phyloP scores from a whole-genome alignment of 1,284 basidiomycete genomes.

The Phlebopus sp. region DNA sequence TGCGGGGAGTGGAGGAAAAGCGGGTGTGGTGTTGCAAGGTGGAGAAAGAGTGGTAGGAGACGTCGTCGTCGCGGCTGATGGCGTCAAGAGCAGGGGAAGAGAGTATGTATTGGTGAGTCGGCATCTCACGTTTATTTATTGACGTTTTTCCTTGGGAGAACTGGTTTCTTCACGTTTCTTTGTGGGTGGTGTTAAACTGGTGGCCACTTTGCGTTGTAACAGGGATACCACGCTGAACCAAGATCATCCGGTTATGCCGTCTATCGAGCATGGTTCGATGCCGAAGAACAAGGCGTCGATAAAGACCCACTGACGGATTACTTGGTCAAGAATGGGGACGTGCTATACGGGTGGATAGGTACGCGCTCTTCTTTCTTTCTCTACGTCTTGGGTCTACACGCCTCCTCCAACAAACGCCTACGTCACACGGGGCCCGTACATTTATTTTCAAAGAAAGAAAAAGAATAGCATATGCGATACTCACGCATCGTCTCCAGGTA shows the following conservation, averaged over 20 bases:
- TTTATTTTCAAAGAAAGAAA: too few relatives aligned
- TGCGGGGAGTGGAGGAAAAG: not conserved
- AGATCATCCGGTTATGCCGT: conserved; percentile 23
- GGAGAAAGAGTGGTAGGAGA: conserved; percentile 25
- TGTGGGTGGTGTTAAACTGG: too few relatives aligned
- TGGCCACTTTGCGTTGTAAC: not conserved
- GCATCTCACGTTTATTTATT: not conserved
- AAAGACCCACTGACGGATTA: conserved; percentile 23
- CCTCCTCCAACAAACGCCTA: too few relatives aligned
- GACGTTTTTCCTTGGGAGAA: too few relatives aligned
- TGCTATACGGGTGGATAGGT: conserved; percentile 9
- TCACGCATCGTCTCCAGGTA: conserved; percentile 9
- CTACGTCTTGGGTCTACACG: too few relatives aligned
- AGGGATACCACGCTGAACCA: conserved; percentile 26
- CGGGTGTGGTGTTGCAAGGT: conserved; percentile 21
- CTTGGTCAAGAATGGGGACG: conserved; percentile 19
- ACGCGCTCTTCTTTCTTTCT: not conserved
- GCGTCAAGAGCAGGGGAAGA: conserved; percentile 26
- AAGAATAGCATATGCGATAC: too few relatives aligned
- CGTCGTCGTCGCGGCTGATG: conserved; percentile 31
- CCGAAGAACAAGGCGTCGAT: conserved; percentile 17
- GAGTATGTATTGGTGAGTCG: conserved; percentile 25
- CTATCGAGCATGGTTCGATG: conserved; percentile 24
- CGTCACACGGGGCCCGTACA: too few relatives aligned
- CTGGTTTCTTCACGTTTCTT: too few relatives aligned